phyloP scores from a whole-genome alignment of 495 filamentous ascomycete genomes.

The Echria macrotheca region DNA sequence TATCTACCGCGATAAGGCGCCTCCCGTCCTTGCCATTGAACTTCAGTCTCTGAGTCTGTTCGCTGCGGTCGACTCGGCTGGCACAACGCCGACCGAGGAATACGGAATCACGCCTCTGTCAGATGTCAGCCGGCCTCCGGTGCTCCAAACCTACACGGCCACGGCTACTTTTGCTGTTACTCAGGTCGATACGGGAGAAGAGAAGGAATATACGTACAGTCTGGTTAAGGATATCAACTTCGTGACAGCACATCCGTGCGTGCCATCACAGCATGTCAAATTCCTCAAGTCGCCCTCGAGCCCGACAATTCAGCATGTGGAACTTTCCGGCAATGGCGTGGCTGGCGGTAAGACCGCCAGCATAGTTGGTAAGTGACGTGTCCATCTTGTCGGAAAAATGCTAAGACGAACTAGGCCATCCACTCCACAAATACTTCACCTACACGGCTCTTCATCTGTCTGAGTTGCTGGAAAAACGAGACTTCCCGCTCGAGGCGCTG shows the following conservation, averaged over 20 bases:
- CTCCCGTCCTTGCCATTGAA: constrained; percentile 33
- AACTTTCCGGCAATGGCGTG: constrained; percentile 37
- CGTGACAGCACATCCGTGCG: constrained; percentile 60
- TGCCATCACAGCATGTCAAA: constrained; percentile 48
- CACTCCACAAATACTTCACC: constrained; percentile 55
- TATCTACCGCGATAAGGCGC: constrained; percentile 37
- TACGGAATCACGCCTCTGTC: constrained; percentile 28
- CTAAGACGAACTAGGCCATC: constrained; percentile 49
- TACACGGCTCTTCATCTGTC: constrained; percentile 52
- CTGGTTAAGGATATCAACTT: constrained; percentile 61
- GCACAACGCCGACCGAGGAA: constrained; percentile 31
- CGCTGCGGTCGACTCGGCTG: constrained; percentile 29
- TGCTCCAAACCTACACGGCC: constrained; percentile 45
- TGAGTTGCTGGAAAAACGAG: constrained; percentile 41
- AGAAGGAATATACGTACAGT: constrained; percentile 39
- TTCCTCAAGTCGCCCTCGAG: constrained; percentile 44
- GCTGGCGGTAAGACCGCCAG: constrained; percentile 36
- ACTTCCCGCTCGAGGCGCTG: constrained; percentile 37
- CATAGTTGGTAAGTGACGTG: constrained; percentile 30
- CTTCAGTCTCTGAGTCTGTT: constrained; percentile 41
- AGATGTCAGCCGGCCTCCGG: constrained; percentile 28
- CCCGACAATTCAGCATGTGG: constrained; percentile 47
- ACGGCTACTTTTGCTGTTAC: constrained; percentile 48
- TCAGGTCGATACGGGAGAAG: constrained; percentile 29
- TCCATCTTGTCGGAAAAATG: neutral